phyloP scores from a whole-genome alignment of 495 filamentous ascomycete genomes.

The Talaromyces wortmannii region DNA sequence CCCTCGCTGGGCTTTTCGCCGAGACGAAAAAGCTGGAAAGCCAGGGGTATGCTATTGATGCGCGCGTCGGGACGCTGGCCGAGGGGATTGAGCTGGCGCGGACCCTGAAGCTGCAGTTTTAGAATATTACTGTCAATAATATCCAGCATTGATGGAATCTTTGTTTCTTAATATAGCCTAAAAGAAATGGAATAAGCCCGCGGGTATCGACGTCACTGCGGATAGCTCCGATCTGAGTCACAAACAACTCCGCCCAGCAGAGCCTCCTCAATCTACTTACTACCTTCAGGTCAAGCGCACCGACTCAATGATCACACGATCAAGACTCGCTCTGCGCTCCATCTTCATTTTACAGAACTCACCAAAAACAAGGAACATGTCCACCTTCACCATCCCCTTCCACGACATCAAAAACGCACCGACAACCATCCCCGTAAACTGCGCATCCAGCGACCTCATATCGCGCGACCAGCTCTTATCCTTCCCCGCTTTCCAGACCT shows the following conservation, averaged over 20 bases:
- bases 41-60: slow-evolving; percentile 79
- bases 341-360: neutral
- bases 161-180: neutral
- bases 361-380: neutral
- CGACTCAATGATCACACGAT: neutral
- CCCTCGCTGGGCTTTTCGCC: slow-evolving; percentile 55
- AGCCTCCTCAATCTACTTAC: neutral
- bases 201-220: neutral
- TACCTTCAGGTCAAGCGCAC: neutral
- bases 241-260: neutral
- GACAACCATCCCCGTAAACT: slow-evolving; percentile 41
- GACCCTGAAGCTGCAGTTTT: slow-evolving; percentile 6
- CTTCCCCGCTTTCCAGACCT: slow-evolving; percentile 67
- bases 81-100: slow-evolving; percentile 80
- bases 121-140: neutral
- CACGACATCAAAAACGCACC: slow-evolving; percentile 11
- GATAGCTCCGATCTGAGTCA: neutral
- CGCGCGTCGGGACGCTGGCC: slow-evolving; percentile 74
- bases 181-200: neutral
- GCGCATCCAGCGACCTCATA: slow-evolving; percentile 44
- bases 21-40: slow-evolving; percentile 63
- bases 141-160: neutral
- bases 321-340: neutral
- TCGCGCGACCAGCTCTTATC: slow-evolving; percentile 54
- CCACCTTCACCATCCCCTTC: slow-evolving; percentile 36